phyloP scores from a whole-genome alignment of 225 moss, liverwort and hornwort genomes.

The Bryoerythrophyllum caledonicum region DNA sequence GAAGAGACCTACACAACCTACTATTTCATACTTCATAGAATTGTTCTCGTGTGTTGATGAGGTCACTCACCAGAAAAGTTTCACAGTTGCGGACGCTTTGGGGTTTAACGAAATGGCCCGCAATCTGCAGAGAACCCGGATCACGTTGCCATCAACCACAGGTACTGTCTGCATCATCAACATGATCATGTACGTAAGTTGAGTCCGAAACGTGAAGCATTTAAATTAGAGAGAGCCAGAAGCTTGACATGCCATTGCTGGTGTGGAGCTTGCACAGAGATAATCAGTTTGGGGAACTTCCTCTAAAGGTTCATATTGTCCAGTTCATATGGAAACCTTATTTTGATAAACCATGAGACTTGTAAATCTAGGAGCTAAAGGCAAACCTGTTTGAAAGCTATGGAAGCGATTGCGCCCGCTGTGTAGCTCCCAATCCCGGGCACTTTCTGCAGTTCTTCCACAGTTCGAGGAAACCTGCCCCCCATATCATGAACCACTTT shows the following conservation, averaged over 20 bases:
- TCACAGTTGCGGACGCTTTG: constrained; percentile 66
- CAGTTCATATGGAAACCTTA: too few relatives aligned
- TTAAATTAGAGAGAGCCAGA: background rate
- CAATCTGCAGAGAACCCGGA: constrained; percentile 87
- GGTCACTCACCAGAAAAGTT: constrained; percentile 74
- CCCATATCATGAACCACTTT: constrained; percentile 55
- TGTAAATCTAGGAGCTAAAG: constrained; percentile 5
- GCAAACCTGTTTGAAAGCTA: constrained; percentile 74
- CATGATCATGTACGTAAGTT: background rate
- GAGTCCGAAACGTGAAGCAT: background rate
- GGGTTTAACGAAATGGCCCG: constrained; percentile 81
- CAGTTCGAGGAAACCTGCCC: constrained; percentile 69
- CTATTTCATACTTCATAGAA: background rate
- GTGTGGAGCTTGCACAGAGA: background rate
- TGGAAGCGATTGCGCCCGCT: constrained; percentile 94
- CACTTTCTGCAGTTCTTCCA: constrained; percentile 67
- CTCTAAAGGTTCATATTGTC: too few relatives aligned
- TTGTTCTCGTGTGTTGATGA: background rate
- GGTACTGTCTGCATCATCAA: constrained; percentile 78
- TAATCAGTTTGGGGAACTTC: too few relatives aligned
- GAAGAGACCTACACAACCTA: background rate
- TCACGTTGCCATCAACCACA: constrained; percentile 93
- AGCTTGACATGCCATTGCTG: background rate
- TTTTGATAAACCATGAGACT: background rate
- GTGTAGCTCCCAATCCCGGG: constrained; percentile 96